These are phyloP conservation scores for Candida railenensis DNA, from an alignment of 805 yeast genomes.

Conservation along the genomic window DNA sequence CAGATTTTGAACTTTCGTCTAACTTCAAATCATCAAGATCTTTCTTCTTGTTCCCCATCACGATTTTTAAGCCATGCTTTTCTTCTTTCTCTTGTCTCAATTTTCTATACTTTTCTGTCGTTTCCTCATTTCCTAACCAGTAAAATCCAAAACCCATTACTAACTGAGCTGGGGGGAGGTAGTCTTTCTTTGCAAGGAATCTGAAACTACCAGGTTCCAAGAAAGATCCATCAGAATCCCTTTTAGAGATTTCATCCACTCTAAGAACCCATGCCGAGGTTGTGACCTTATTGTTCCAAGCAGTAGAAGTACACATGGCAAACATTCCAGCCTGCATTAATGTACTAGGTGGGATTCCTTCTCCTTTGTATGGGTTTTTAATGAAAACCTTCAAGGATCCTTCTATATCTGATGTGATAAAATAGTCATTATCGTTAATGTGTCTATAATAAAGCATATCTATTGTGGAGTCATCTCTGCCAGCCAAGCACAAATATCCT, in stretches of 20 bases:
- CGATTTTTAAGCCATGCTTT: conserved; percentile 37
- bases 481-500: conserved; percentile 82
- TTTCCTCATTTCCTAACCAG: conserved; percentile 67
- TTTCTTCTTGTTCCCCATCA: conserved; percentile 34
- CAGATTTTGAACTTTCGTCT: neutral
- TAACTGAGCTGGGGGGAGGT: conserved; percentile 75
- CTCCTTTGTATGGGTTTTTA: conserved; percentile 72
- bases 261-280: conserved; percentile 85
- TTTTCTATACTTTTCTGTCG: conserved; percentile 31
- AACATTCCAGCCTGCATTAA: conserved; percentile 86
- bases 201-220: conserved; percentile 64
- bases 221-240: conserved; percentile 57
- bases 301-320: conserved; percentile 76
- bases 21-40: conserved; percentile 27
- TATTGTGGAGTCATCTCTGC: conserved; percentile 75
- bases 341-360: conserved; percentile 80
- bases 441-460: conserved; percentile 80
- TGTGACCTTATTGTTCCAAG: conserved; percentile 86
- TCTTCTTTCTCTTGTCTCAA: conserved; percentile 30
- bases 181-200: conserved; percentile 52
- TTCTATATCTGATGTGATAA: conserved; percentile 72
- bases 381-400: conserved; percentile 76
- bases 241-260: conserved; percentile 67
- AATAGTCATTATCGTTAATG: conserved; percentile 68
- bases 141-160: conserved; percentile 88